These are phyloP conservation scores for Paralagenidium karlingii DNA, from an alignment of 352 stramenopile species.

Conservation along the genomic window DNA sequence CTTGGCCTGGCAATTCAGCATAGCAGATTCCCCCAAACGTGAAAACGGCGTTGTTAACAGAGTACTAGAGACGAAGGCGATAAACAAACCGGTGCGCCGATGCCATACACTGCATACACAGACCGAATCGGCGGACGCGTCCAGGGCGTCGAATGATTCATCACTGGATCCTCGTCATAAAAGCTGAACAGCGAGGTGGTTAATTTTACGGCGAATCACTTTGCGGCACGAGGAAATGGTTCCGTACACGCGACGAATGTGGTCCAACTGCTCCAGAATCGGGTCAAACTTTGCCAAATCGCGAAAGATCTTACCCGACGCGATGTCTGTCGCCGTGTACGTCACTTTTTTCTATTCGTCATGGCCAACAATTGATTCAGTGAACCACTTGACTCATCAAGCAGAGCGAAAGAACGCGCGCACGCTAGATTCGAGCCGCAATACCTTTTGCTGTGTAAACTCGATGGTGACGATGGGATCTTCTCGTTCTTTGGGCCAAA, in stretches of 20 bases:
- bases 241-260: constrained; percentile 15
- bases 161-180: constrained; percentile 48
- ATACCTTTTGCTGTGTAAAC: no score
- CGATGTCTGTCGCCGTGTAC: constrained; percentile 57
- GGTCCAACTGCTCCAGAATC: constrained; percentile 46
- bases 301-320: constrained; percentile 50
- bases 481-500: no score
- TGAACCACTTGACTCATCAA: constrained; percentile 13
- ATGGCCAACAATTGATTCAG: neutral
- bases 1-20: constrained; percentile 51
- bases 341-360: no score
- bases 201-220: neutral
- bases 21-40: no score
- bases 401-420: no score
- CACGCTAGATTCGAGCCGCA: no score
- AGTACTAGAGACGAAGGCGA: no score
- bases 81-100: constrained; percentile 46
- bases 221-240: neutral
- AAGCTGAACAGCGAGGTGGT: constrained; percentile 17
- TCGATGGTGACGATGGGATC: no score
- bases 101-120: constrained; percentile 68
- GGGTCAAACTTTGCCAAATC: constrained; percentile 52
- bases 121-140: constrained; percentile 50
- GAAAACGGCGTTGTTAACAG: no score
- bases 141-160: constrained; percentile 46